Evolutionary conservation across 2,329 filamentous ascomycete genomes (phyloP), one percentile per base, ranked within the genome.

Genomic region (Alternaria gaisen): DNA sequence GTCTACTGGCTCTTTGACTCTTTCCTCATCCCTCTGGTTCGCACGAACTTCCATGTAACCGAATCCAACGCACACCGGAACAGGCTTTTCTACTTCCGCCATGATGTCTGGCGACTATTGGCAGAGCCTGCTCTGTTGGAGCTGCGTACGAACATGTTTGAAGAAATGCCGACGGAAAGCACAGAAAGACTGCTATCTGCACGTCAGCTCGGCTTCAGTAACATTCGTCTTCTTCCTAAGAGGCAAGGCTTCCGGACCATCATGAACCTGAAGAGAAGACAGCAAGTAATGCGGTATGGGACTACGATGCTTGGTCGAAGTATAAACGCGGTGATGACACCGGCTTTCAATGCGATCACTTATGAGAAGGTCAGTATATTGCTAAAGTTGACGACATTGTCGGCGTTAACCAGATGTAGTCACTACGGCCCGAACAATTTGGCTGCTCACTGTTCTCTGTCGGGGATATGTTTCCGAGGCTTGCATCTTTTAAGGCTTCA

Each of bases 1-100:
- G 72, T 98, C 7, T 98, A 97, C 80, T 99, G 94, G 75, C 67
- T 97, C 4, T 95, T 99, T 71, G 95, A 99, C 78, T 97, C 94
- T 0, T 84, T 97, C 22, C 75, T 99, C 57, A 91, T 98, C 69
- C 94, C 95, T 10, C 84, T 99, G 8, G 86, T 98, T 48, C 88
- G 92, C 34, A 89, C 87, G 64, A 94, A 95, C 72, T 99, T 99
- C 72, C 94, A 98, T 73, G 91, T 97, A 38, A 99, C 95, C 0
- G 95, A 99, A 77, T 95, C 93, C 0, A 93, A 88, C 64, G 83
- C 84, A 1, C 88, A 97, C 73, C 89, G 90, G 16, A 93, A 95
- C 70, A 88, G 88, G 28, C 81, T 98, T 1, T 97, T 97, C 77
- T 99, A 93, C 80, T 98, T 97, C 75, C 91, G 94, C 4, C 95